Conservation (phyloP, 2,329 filamentous ascomycete genomes). For the Diatrype stigma region DNA sequence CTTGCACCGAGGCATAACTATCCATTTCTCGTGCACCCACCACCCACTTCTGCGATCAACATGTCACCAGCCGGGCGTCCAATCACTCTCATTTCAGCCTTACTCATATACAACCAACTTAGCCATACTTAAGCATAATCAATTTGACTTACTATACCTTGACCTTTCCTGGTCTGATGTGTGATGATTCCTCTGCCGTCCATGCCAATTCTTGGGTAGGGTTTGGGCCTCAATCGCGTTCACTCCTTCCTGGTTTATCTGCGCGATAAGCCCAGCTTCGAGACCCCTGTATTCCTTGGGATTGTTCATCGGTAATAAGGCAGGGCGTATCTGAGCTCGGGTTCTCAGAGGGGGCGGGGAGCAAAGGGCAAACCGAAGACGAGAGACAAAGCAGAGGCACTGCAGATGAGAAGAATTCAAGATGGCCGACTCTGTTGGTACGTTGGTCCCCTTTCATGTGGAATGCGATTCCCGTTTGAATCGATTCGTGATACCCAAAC, state of each 20-base stretch:
- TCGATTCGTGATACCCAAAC: conserved; percentile 2
- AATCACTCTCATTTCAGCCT: neutral
- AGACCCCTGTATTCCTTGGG: too few species aligned
- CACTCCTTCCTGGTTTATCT: too few species aligned
- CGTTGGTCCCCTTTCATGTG: conserved; percentile 15
- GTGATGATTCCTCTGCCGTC: too few species aligned
- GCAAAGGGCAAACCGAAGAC: conserved; percentile 5
- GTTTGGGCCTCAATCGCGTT: too few species aligned
- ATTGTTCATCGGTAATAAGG: too few species aligned
- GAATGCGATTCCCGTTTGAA: conserved; percentile 13
- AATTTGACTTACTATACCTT: neutral
- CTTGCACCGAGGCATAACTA: neutral
- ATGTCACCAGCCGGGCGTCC: neutral
- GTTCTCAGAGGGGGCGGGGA: neutral
- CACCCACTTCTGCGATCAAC: neutral
- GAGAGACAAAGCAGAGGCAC: conserved; percentile 2
- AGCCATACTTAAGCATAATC: neutral
- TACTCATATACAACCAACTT: neutral
- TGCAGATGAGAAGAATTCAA: conserved; percentile 3
- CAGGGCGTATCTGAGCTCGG: too few species aligned
- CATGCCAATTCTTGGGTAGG: too few species aligned
- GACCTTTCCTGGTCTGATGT: too few species aligned
- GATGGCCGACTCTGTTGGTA: conserved; percentile 52
- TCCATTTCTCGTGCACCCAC: neutral
- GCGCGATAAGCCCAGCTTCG: too few species aligned